These are phyloP conservation scores for Saprolegnia diclina DNA, from an alignment of 352 stramenopile genomes.

Conservation along the genomic window DNA sequence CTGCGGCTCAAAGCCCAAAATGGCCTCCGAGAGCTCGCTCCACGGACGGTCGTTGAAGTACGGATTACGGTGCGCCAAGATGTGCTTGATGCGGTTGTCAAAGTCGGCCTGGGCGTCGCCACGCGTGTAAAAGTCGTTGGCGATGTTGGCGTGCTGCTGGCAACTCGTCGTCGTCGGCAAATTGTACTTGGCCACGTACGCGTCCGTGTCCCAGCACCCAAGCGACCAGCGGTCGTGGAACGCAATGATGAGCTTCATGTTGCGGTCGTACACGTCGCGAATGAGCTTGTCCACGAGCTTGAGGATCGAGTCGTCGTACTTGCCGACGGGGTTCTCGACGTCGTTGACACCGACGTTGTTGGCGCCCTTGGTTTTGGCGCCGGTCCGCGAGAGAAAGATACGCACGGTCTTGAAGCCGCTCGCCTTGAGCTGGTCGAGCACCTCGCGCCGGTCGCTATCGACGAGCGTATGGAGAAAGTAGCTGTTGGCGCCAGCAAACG, in stretches of 20 bases:
- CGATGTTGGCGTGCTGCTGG: neutral
- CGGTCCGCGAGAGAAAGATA: constrained; percentile 10
- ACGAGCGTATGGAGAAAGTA: constrained; percentile 15
- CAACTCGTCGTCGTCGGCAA: neutral
- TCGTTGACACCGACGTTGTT: constrained; percentile 2
- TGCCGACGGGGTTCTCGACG: neutral
- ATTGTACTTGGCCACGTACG: constrained; percentile 17
- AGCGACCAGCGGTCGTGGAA: constrained; percentile 16
- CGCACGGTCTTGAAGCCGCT: constrained; percentile 9
- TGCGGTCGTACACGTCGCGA: neutral
- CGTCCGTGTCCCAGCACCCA: constrained; percentile 17
- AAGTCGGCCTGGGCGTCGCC: constrained; percentile 13
- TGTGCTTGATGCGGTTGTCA: constrained; percentile 2
- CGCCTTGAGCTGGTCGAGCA: neutral
- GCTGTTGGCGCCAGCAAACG: constrained; percentile 21
- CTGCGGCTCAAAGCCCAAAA: constrained; percentile 20
- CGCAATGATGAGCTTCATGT: constrained; percentile 20
- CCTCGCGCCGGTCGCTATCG: neutral
- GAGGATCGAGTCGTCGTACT: constrained; percentile 14
- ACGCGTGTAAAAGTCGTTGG: constrained; percentile 7
- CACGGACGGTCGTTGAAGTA: constrained; percentile 5
- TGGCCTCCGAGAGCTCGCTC: constrained; percentile 7
- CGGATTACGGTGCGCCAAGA: constrained; percentile 14
- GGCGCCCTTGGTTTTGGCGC: constrained; percentile 6
- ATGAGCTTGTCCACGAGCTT: constrained; percentile 16